Conservation (phyloP, 2,329 filamentous ascomycete genomes). For the Teratosphaeria nubilosa region DNA sequence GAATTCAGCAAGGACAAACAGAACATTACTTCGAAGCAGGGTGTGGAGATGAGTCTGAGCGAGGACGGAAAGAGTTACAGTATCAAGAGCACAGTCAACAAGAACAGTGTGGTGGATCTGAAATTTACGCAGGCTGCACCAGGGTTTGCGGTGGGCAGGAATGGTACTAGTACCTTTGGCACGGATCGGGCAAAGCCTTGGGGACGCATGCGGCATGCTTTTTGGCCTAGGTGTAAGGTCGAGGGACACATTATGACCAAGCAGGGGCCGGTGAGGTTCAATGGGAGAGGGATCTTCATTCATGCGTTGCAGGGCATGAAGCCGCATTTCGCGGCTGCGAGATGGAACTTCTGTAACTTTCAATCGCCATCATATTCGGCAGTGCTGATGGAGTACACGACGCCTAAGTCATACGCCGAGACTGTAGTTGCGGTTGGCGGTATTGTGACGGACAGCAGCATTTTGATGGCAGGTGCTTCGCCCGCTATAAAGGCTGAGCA, state of each 20-base stretch:
- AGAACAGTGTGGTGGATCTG: slow-evolving; percentile 72
- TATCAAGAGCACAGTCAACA: slow-evolving; percentile 83
- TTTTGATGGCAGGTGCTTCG: slow-evolving; percentile 60
- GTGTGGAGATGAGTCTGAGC: slow-evolving; percentile 70
- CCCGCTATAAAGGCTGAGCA: slow-evolving; percentile 59
- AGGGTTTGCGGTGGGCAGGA: slow-evolving; percentile 73
- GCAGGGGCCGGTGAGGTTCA: slow-evolving; percentile 65
- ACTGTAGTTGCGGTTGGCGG: slow-evolving; percentile 76
- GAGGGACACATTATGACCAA: slow-evolving; percentile 79
- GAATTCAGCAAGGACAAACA: slow-evolving; percentile 77
- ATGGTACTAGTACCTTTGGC: slow-evolving; percentile 76
- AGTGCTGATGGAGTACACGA: slow-evolving; percentile 91
- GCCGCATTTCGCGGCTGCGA: slow-evolving; percentile 82
- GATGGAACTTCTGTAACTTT: slow-evolving; percentile 91
- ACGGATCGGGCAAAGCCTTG: slow-evolving; percentile 79
- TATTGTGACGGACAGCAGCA: slow-evolving; percentile 69
- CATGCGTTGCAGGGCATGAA: slow-evolving; percentile 97
- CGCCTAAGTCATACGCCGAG: slow-evolving; percentile 81
- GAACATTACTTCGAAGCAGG: slow-evolving; percentile 59
- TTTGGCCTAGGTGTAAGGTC: slow-evolving; percentile 80
- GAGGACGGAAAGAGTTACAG: slow-evolving; percentile 73
- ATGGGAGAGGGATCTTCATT: slow-evolving; percentile 67
- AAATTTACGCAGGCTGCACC: slow-evolving; percentile 67
- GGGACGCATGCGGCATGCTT: slow-evolving; percentile 84
- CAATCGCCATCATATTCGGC: slow-evolving; percentile 80